Evolutionary conservation across 371 early-diverging fungal genomes (phyloP), one percentile per base, ranked within the genome.

Genomic region (Phascolomyces articulosus): DNA sequence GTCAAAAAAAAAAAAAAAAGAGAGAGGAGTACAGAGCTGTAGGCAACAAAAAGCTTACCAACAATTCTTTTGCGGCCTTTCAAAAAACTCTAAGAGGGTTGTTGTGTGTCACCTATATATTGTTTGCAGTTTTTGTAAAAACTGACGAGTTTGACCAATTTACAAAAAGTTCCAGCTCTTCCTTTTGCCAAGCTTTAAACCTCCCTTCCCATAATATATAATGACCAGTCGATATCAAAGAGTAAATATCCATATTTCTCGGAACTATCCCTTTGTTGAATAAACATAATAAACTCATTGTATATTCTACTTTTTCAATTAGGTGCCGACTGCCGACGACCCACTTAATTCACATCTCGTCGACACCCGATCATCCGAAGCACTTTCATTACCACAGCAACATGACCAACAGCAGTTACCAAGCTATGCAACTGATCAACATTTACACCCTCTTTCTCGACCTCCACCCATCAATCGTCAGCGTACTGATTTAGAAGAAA

Each of bases 401-500:
- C 44, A 44, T 18, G 18, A 44, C 6, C 51, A 51, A 24, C 51
- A 51, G 1, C 51, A 51, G 26, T 51, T 51, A 51, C 51, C 51
- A 7, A 15, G 51, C 51, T 51, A 51, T 15, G 23, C 20, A 23
- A 18, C 47, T 11, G 51, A 51, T 23, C 51, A 51, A 24, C 54
- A 55, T 24, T 34, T 34, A 34, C 34, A 34, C 34, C 40, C 55
- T 40, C 24, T n/a, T 41, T 44, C 27, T 24, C 23, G 53, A 62
- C 48, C 40, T 24, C 63, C 51, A 27, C 55, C 40, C 26, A 23
- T 26, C 7, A 40, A 51, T 20, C 66, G 63, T 28, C 71, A 64
- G 63, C 55, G 67, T 53, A 58, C 44, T 20, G 69, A 69, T 65
- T 40, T 69, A 55, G 69, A 69, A 59, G 69, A 69, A 28, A 62